These are phyloP conservation scores for Yarrowia divulgata DNA, from an alignment of 805 yeast species.

Conservation along the genomic window DNA sequence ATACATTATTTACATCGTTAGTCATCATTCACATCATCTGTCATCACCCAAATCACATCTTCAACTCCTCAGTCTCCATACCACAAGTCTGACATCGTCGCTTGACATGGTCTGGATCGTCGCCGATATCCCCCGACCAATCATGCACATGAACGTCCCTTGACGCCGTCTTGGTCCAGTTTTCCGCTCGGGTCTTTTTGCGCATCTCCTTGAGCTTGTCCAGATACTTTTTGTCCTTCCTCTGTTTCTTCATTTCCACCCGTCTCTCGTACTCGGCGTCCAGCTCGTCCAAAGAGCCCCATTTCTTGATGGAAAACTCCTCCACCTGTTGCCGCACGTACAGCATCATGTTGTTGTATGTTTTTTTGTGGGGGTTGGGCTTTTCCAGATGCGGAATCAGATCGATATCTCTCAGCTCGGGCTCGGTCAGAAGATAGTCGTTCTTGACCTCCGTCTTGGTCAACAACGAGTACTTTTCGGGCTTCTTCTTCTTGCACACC, in stretches of 20 bases:
- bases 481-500: slow-evolving; percentile 70
- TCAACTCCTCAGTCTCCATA: slow-evolving; percentile 75
- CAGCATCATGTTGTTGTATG: slow-evolving; percentile 90
- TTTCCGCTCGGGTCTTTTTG: slow-evolving; percentile 89
- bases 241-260: slow-evolving; percentile 70
- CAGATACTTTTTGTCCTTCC: slow-evolving; percentile 81
- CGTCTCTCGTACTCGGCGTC: slow-evolving; percentile 93
- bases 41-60: background rate
- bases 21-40: too few species aligned
- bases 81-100: slow-evolving; percentile 83
- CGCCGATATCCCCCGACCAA: slow-evolving; percentile 48
- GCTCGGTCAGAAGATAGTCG: slow-evolving; percentile 92
- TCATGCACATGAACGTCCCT: slow-evolving; percentile 63
- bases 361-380: slow-evolving; percentile 91
- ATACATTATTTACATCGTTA: too few species aligned
- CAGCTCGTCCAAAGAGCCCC: slow-evolving; percentile 89
- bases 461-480: slow-evolving; percentile 87
- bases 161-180: slow-evolving; percentile 67
- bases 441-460: slow-evolving; percentile 96
- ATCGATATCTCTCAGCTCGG: slow-evolving; percentile 77
- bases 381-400: slow-evolving; percentile 81
- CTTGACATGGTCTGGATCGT: background rate
- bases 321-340: slow-evolving; percentile 92
- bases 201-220: slow-evolving; percentile 86
- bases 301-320: slow-evolving; percentile 87